Evolutionary conservation across 768 basidiomycete genomes (phyloP).

Genomic region (Naematelia aurantialba): DNA sequence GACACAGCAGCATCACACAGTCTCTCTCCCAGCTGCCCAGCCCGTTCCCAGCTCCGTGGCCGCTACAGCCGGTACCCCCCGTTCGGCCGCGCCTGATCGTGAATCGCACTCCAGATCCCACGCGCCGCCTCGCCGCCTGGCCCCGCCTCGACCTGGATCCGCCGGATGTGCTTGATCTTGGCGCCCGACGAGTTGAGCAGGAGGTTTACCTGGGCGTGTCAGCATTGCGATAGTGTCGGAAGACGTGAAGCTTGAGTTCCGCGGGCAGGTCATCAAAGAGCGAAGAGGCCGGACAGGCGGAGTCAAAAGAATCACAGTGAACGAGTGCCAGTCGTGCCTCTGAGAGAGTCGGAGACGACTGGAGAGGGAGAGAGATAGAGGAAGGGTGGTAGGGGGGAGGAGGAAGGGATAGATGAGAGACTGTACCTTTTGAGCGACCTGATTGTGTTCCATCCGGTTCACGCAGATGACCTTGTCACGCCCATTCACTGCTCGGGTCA

Average conservation of each 20-base stretch:
- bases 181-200: constrained; percentile 44
- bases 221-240: neutral
- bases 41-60: no score
- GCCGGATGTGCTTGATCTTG: constrained; percentile 46
- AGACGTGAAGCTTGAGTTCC: neutral
- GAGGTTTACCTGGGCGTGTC: constrained; percentile 34
- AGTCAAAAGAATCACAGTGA: no score
- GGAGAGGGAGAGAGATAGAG: neutral
- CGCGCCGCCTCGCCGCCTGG: constrained; percentile 44
- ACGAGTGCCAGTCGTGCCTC: no score
- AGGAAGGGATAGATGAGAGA: neutral
- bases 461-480: constrained; percentile 50
- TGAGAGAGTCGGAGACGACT: no score
- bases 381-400: no score
- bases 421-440: constrained; percentile 44
- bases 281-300: no score
- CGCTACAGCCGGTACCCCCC: constrained; percentile 35
- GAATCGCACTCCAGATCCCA: constrained; percentile 46
- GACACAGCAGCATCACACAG: no score
- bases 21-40: no score
- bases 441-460: constrained; percentile 39
- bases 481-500: constrained; percentile 41
- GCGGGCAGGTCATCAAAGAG: no score
- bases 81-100: constrained; percentile 25
- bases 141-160: constrained; percentile 42